Base-by-base conservation (phyloP, 768 basidiomycete genomes). In the Boletellus ananiceps region DNA sequence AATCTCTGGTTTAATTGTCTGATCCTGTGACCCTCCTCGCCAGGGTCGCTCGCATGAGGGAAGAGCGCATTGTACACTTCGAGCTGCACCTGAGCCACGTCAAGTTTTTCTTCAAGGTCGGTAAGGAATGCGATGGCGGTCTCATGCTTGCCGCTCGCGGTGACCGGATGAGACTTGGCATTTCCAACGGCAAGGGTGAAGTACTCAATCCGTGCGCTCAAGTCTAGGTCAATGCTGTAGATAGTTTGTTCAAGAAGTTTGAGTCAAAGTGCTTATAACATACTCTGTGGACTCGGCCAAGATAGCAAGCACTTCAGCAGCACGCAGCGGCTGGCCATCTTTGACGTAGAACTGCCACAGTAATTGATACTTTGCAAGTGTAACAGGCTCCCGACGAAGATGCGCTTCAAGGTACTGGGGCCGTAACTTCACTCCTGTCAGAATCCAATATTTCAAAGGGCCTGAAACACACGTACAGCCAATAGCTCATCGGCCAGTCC, bases 261-360 rank as follows among this genome's bases (percentile, higher is more conserved):
- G 19, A 40, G 45, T 4, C 5, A 31, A 16, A 35, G 8, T 41
- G 18, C 14, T 58, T 0, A 36, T 31, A 37, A 47, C 88, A 61
- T 53, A 94, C 90, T 88, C 78, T 15, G 78, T 78, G 13, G 92
- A 87, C 60, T 95, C 89, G 27, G 96, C 94, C 40, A 98, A 71
- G 13, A 79, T 73, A 12, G 80, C 79, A 39, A 98, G 79, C 0
- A 95, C 86, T 63, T 88, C 84, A 1, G 96, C 94, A 2, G 96
- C 95, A 38, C 88, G 79, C 40, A 93, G 66, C 29, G 88, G 88
- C 57, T 93, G 87, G 1, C 87, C 86, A 57, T 90, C 86, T 59
- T 95, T 89, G 45, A 95, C 93, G 62, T 96, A 95, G 70, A 91
- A 97, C 60, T 97, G 91, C 96, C 96, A 98, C 2, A 98, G 73